Conservation (phyloP, 129 eudicot species). For the Solidago caesia region DNA sequence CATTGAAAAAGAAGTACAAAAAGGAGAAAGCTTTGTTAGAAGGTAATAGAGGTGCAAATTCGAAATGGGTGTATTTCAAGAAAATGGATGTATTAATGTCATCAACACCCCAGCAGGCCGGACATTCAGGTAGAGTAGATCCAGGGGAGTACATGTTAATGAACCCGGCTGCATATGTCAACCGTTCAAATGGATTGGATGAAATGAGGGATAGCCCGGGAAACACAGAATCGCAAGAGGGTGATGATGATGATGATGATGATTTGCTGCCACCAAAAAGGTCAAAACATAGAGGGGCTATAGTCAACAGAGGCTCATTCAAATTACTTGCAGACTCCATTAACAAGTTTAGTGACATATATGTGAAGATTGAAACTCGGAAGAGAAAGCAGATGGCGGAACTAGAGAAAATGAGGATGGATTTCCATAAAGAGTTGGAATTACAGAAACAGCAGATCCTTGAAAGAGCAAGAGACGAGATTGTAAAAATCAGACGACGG, state of each 20-base stretch:
- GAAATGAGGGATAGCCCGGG: slow-evolving; percentile 58
- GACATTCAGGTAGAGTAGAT: slow-evolving; percentile 50
- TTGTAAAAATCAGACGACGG: slow-evolving; percentile 56
- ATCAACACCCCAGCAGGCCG: slow-evolving; percentile 25
- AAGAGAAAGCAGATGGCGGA: slow-evolving; percentile 27
- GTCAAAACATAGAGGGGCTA: slow-evolving; percentile 20
- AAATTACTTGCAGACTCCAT: slow-evolving; percentile 57
- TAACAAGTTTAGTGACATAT: slow-evolving; percentile 38
- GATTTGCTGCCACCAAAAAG: slow-evolving; percentile 43
- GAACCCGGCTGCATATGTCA: slow-evolving; percentile 40
- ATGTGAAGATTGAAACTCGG: slow-evolving; percentile 44
- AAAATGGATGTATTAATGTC: slow-evolving; percentile 60
- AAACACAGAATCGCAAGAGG: slow-evolving; percentile 38
- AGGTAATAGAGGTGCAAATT: slow-evolving; percentile 13
- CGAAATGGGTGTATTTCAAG: slow-evolving; percentile 69
- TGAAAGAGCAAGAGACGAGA: slow-evolving; percentile 66
- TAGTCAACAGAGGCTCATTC: slow-evolving; percentile 32
- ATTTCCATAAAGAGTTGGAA: slow-evolving; percentile 24
- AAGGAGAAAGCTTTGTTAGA: slow-evolving; percentile 55
- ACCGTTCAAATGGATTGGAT: slow-evolving; percentile 45
- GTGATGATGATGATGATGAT: slow-evolving; percentile 39
- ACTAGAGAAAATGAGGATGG: slow-evolving; percentile 32
- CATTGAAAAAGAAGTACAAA: slow-evolving; percentile 78
- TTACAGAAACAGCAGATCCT: slow-evolving; percentile 40
- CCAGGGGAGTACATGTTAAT: slow-evolving; percentile 41